Percentiles rank a stretch among this genome's conserved stretches.
These are phyloP conservation scores for Trichoderma endophyticum DNA, from an alignment of 2,329 filamentous ascomycete species.

Conservation along the genomic window DNA sequence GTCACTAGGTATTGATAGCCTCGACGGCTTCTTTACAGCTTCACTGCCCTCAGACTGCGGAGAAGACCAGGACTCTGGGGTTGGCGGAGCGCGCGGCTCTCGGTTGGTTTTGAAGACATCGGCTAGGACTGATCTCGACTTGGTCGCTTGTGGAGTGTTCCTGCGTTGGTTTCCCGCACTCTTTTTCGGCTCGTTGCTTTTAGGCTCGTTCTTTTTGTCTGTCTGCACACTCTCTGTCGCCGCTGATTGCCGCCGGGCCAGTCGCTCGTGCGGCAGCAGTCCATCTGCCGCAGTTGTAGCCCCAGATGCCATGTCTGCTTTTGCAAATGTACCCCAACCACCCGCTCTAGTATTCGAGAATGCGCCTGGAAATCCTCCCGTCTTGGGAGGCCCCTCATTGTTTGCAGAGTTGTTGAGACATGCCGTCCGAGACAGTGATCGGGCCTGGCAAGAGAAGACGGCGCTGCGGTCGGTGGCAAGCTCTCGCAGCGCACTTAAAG, in stretches of 20 bases:
- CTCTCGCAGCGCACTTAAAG: neutral
- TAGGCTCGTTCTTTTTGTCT: neutral
- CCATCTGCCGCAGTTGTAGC: conserved; percentile 20
- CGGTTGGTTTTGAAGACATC: conserved; percentile 33
- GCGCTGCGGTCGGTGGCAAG: neutral
- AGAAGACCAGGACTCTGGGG: conserved; percentile 29
- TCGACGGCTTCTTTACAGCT: neutral
- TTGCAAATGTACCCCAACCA: conserved; percentile 24
- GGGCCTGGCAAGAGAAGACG: conserved; percentile 18
- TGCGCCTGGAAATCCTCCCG: conserved; percentile 27
- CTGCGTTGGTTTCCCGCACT: neutral
- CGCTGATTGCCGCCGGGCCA: conserved; percentile 32
- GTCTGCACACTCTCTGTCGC: neutral
- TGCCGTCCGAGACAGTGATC: conserved; percentile 31
- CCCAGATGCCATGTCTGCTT: neutral
- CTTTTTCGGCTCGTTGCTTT: neutral
- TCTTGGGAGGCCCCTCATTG: conserved; percentile 21
- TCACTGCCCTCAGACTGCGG: neutral
- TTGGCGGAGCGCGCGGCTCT: conserved; percentile 26
- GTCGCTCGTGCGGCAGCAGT: conserved; percentile 39
- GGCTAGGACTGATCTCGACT: conserved; percentile 32
- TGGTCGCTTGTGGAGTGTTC: conserved; percentile 18
- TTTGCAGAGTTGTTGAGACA: conserved; percentile 23
- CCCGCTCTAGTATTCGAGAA: conserved; percentile 24
- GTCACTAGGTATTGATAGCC: neutral